A percentile compares a stretch with the other conserved stretches of the same genome.
Conservation (phyloP, 2,329 filamentous ascomycete species). For the Microcyclospora pomicola region DNA sequence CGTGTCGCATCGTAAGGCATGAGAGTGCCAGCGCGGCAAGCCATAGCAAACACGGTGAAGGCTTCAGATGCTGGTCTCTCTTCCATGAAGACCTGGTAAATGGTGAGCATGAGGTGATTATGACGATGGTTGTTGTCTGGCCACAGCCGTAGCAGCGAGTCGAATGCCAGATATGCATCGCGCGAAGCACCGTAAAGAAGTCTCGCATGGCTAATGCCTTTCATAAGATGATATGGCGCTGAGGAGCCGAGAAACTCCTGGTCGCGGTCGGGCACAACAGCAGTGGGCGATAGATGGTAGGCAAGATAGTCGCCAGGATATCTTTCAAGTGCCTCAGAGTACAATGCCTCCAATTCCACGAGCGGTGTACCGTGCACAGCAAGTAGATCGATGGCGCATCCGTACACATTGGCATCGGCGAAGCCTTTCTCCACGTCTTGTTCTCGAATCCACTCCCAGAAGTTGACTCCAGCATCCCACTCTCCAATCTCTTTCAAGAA, state of each 20-base stretch:
- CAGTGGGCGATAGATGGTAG: conserved; percentile 34
- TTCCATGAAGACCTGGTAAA: conserved; percentile 4
- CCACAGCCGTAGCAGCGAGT: conserved; percentile 34
- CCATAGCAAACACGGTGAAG: conserved; percentile 35
- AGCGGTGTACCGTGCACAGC: conserved; percentile 28
- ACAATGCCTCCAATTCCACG: conserved; percentile 32
- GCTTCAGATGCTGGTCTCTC: conserved; percentile 34
- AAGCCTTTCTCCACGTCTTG: conserved; percentile 26
- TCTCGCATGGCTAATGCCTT: conserved; percentile 36
- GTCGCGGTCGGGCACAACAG: conserved; percentile 31
- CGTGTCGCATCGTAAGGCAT: conserved; percentile 22
- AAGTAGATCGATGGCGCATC: conserved; percentile 36
- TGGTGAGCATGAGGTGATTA: too few species aligned
- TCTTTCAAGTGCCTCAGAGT: conserved; percentile 30
- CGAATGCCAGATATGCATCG: conserved; percentile 36
- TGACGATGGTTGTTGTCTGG: conserved; percentile 14
- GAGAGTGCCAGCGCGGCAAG: conserved; percentile 32
- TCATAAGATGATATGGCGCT: conserved; percentile 24
- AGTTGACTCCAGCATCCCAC: conserved; percentile 16
- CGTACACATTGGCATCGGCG: conserved; percentile 32
- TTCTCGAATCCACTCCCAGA: conserved; percentile 36
- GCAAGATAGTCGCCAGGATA: conserved; percentile 34
- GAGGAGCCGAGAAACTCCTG: conserved; percentile 4
- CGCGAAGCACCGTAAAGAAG: conserved; percentile 32
- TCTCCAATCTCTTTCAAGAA: conserved; percentile 33